Evolutionary conservation across 1,139 yeast species (phyloP).

Genomic region (Saccharomyces hybrid): DNA sequence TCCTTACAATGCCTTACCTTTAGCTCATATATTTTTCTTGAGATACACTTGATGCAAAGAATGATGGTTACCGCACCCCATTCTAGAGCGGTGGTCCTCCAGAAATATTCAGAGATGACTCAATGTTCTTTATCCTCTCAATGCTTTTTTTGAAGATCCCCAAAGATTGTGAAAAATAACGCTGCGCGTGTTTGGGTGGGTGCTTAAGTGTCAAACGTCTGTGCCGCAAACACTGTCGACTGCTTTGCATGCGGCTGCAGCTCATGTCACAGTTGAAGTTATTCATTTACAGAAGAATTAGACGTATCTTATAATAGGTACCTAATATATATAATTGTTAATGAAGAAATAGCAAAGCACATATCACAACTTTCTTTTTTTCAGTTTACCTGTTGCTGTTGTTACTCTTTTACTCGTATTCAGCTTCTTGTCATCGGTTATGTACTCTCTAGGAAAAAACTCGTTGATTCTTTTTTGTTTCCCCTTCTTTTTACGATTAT

Average conservation of each 20-base stretch:
- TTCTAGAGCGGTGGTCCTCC: not conserved
- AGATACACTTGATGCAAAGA: not conserved
- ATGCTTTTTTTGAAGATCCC: not conserved
- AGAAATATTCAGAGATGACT: not conserved
- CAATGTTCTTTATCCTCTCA: not conserved
- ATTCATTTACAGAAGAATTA: too few relatives aligned
- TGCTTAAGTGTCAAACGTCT: not conserved
- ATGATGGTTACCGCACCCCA: not conserved
- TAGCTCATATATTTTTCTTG: not conserved
- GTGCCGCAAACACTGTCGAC: not conserved
- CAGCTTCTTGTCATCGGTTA: constrained; percentile 39
- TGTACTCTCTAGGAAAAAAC: constrained; percentile 43
- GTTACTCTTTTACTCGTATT: constrained; percentile 52
- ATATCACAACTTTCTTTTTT: constrained; percentile 18
- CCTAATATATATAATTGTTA: not conserved
- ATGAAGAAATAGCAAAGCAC: too few relatives aligned
- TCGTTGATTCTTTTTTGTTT: constrained; percentile 51
- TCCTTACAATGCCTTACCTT: not conserved
- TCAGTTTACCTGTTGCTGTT: constrained; percentile 48
- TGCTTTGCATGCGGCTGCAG: not conserved
- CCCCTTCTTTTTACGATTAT: constrained; percentile 47
- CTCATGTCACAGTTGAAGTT: not conserved
- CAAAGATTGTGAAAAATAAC: not conserved
- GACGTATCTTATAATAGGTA: not conserved
- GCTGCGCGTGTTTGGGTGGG: not conserved